Percentiles rank a stretch among this genome's conserved stretches.
These are phyloP conservation scores for Cryphonectria radicalis DNA, from an alignment of 2,329 filamentous ascomycete species.

Conservation along the genomic window DNA sequence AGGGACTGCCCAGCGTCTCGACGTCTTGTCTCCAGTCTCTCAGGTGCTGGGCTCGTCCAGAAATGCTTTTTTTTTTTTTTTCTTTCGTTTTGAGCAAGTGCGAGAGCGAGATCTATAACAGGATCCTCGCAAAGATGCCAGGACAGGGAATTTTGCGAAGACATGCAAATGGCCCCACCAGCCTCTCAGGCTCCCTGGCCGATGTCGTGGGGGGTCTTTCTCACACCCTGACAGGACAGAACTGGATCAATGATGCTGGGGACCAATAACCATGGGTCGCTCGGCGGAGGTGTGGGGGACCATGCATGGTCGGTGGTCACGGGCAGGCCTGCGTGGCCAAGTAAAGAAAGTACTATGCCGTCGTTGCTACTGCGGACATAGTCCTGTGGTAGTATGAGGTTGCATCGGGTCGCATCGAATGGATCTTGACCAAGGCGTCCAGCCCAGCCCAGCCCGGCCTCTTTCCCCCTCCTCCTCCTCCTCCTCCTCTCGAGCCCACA, in stretches of 20 bases:
- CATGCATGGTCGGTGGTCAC: background rate
- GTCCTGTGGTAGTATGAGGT: constrained; percentile 1
- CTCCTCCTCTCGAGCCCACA: background rate
- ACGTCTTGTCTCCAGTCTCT: background rate
- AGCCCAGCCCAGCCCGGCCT: background rate
- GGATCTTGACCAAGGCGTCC: background rate
- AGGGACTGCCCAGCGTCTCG: background rate
- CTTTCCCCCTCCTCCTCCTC: background rate
- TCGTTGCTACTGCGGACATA: background rate
- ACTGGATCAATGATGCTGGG: background rate
- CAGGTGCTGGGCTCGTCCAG: background rate
- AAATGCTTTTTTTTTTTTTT: background rate
- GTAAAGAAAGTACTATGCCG: background rate
- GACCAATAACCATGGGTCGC: background rate
- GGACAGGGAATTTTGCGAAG: background rate
- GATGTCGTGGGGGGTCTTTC: background rate
- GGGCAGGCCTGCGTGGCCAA: background rate
- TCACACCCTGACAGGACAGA: background rate
- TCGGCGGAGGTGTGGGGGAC: background rate
- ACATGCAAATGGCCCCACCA: background rate
- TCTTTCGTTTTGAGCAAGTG: background rate
- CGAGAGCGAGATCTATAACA: background rate
- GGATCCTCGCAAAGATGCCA: background rate
- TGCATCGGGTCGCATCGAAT: constrained; percentile 5
- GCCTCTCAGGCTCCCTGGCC: background rate